Evolutionary conservation across 805 yeast genomes (phyloP).

Genomic region (Torulaspora maleeae): DNA sequence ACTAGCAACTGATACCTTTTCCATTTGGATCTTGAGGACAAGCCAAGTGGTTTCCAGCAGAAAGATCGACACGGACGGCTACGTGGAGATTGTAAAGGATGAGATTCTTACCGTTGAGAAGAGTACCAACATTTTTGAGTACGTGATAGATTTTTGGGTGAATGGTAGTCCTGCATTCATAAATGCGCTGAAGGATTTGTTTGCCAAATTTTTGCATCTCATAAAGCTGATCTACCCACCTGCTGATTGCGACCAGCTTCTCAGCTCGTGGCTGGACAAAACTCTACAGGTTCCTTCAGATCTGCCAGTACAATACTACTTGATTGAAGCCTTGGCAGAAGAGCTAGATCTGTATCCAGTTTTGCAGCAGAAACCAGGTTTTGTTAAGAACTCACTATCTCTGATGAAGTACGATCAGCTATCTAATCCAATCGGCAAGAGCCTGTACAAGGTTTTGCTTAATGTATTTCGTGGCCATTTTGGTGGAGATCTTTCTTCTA

Average conservation of each 20-base stretch:
- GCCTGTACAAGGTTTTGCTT: constrained; percentile 41
- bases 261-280: constrained; percentile 44
- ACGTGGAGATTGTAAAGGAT: constrained; percentile 6
- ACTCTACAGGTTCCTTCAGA: constrained; percentile 44
- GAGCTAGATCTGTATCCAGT: constrained; percentile 44
- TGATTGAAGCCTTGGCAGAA: constrained; percentile 53
- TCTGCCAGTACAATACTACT: constrained; percentile 56
- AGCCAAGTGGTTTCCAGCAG: constrained; percentile 37
- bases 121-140: constrained; percentile 42
- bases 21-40: constrained; percentile 61
- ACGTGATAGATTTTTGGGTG: constrained; percentile 63
- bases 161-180: constrained; percentile 67
- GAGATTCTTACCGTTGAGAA: constrained; percentile 21
- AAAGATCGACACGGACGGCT: constrained; percentile 17
- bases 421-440: constrained; percentile 63
- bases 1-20: constrained; percentile 51
- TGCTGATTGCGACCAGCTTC: constrained; percentile 22
- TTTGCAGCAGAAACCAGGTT: constrained; percentile 41
- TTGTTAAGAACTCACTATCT: constrained; percentile 45
- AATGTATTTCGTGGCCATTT: constrained; percentile 34
- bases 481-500: constrained; percentile 11
- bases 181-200: constrained; percentile 60
- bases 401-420: constrained; percentile 53
- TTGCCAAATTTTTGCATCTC: constrained; percentile 48
- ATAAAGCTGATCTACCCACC: constrained; percentile 30